Evolutionary conservation across 805 yeast species (phyloP), one percentile per base, ranked within the genome.

Genomic region (Ogataea saltuana): DNA sequence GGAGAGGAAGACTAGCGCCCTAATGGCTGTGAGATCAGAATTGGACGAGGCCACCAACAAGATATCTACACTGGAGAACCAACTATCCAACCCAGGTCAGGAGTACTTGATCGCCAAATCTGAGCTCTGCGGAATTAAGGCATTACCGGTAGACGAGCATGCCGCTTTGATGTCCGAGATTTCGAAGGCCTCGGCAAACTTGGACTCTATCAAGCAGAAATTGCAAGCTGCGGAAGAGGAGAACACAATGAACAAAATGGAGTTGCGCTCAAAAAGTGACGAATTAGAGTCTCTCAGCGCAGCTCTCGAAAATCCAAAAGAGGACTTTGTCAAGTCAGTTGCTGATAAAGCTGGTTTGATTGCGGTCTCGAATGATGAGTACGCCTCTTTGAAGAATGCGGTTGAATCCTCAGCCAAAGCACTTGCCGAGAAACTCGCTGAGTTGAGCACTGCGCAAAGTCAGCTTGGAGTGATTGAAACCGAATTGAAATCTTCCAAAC

Each of bases 261-360:
- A 53, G 20, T 29, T 53, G 15, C 30, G 33, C 5, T n/a, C 39
- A 1, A 30, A 44, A 38, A 46, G 48, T 8, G 32, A 20, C 8
- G 44, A 47, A 37, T 11, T 58, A 11, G 54, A 49, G 6, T 44
- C 51, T 13, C 75, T 76, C 8, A 50, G 64, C 4, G 43, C 57
- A n/a, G 60, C 53, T 6, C 54, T 57, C 31, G 45, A 64, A 27
- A 20, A 18, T 19, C 39, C 39, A 19, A 32, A 18, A 17, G 18
- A 12, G 3, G 65, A 59, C n/a, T 53, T 51, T 33, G 49, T 59
- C 6, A 49, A 45, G 8, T 41, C 59, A 23, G 51, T 48, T 31
- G 51, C 62, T 1, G 27, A 34, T 1, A 27, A 15, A 10, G 41
- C 42, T 5, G 63, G 54, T 10, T 36, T 43, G 11, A 42, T 38